Conservation (phyloP, 2,329 filamentous ascomycete species). For the Lasiodiplodia citricola region DNA sequence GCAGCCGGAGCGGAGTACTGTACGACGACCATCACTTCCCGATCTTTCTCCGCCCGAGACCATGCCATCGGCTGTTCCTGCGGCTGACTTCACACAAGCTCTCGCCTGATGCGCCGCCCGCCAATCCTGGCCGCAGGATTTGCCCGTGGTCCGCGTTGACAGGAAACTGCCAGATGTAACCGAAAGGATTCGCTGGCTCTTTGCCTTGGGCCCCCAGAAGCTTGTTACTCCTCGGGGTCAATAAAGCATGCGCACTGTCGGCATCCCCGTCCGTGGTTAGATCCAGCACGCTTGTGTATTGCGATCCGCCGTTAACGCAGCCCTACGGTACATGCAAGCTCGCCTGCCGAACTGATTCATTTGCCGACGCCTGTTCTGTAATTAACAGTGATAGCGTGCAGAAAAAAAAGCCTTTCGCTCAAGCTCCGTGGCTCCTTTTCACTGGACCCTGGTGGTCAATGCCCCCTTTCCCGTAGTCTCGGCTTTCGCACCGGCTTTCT, state of each 20-base stretch:
- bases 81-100: neutral
- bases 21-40: neutral
- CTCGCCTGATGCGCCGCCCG: neutral
- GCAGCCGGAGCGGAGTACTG: no score
- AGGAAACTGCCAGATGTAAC: neutral
- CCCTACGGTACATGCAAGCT: neutral
- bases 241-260: neutral
- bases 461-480: neutral
- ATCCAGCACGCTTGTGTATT: neutral
- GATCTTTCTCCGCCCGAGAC: neutral
- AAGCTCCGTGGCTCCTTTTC: neutral
- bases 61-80: neutral
- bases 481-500: neutral
- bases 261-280: neutral
- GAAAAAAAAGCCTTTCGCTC: neutral
- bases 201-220: neutral
- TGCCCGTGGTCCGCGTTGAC: neutral
- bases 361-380: neutral
- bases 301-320: slow-evolving; percentile 3
- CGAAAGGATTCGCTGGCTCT: neutral
- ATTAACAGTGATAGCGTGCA: neutral
- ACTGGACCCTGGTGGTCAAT: neutral
- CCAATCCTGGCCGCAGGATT: neutral
- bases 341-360: neutral
- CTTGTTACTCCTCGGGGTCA: neutral